phyloP scores from a whole-genome alignment of 2,329 filamentous ascomycete genomes.

The Rhynchosporium secalis region DNA sequence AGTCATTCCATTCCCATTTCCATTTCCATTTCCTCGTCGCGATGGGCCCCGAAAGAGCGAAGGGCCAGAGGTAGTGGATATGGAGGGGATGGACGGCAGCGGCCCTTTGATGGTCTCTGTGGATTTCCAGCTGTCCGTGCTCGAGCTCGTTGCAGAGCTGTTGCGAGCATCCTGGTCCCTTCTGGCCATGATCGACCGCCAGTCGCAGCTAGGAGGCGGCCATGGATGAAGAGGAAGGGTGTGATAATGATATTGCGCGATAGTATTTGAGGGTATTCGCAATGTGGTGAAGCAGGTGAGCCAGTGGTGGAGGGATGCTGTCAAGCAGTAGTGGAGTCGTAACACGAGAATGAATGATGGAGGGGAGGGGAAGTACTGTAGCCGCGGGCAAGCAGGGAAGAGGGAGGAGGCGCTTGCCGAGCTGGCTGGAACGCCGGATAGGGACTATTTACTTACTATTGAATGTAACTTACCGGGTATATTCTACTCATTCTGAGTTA shows the following conservation, averaged over 20 bases:
- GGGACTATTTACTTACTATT: too few relatives aligned
- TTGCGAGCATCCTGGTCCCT: slow-evolving; percentile 61
- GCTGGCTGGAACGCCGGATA: too few relatives aligned
- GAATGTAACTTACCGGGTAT: too few relatives aligned
- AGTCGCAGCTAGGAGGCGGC: slow-evolving; percentile 32
- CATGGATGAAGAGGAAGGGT: slow-evolving; percentile 26
- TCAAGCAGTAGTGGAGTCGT: neutral
- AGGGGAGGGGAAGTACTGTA: too few relatives aligned
- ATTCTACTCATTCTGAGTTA: too few relatives aligned
- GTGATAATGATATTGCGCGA: neutral
- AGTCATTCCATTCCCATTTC: slow-evolving; percentile 43
- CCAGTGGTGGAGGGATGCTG: neutral
- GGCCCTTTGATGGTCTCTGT: slow-evolving; percentile 57
- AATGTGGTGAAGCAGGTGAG: neutral
- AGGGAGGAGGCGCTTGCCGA: too few relatives aligned
- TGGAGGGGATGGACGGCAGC: too few relatives aligned
- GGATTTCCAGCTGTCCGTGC: slow-evolving; percentile 66
- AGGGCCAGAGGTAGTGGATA: slow-evolving; percentile 35
- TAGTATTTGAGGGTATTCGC: neutral
- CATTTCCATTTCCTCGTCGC: slow-evolving; percentile 25
- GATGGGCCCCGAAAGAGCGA: slow-evolving; percentile 37
- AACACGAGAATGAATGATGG: too few relatives aligned
- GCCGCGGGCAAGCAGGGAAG: too few relatives aligned
- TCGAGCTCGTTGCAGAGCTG: slow-evolving; percentile 65
- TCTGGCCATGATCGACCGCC: slow-evolving; percentile 59